Evolutionary conservation across 768 basidiomycete genomes (phyloP), one percentile per base, ranked within the genome.

Genomic region (Coprinellus micaceus): DNA sequence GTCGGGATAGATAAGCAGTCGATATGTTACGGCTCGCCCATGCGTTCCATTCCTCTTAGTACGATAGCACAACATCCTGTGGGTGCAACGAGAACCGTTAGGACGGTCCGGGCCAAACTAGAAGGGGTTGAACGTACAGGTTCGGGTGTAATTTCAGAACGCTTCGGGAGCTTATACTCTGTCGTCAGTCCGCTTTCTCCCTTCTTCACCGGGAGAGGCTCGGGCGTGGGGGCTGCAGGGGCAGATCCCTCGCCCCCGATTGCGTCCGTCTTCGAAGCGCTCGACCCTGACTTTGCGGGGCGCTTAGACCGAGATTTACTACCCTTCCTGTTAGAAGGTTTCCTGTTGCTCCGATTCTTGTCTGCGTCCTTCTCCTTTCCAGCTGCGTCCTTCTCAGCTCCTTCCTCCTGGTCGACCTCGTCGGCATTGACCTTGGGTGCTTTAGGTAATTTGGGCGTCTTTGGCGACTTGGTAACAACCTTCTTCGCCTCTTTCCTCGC

Each of bases 381-480:
- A 22, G 46, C 33, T 4, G 30, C 52, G 3, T 44, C 57, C 19
- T 47, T 2, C 12, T 13, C n/a, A 19, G 24, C 19, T 19, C 43
- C 21, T 25, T 24, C 43, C 24, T 36, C 15, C 33, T 52, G n/a
- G 10, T 22, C 33, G 15, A 17, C 49, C 22, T 36, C 30, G 5
- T 47, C 45, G 12, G 13, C 45, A 21, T 47, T 36, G 4, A 13
- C 43, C 1, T 41, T 21, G 1, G 41, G 13, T 24, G 30, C 43
- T 24, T n/a, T 37, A 9, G 33, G 4, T 26, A 25, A 22, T 30
- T 52, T 40, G 3, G 48, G 40, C 22, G 22, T 44, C 56, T 33
- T 52, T 21, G 49, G 30, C 45, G 54, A 48, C 49, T 57, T 47
- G 9, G 21, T 22, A 37, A 30, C 49, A n/a, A 37, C 22, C 3